These are phyloP conservation scores for Eimeria sp. DNA, from an alignment of 169 alveolate genomes.

Conservation along the genomic window DNA sequence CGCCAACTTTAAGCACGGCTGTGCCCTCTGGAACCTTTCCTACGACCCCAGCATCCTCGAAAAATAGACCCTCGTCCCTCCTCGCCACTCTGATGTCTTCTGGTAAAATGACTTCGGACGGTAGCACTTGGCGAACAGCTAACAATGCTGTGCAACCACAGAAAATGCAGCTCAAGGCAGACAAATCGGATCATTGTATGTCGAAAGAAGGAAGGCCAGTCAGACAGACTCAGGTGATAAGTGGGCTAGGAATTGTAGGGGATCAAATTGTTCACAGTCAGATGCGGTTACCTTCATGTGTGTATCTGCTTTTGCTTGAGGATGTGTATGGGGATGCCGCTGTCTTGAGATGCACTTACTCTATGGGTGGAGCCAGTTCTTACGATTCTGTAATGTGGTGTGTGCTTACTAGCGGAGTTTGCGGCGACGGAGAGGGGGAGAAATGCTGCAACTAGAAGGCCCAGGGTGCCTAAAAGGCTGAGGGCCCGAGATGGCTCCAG, in stretches of 20 bases:
- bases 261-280: too few relatives aligned
- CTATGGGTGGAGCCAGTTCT: not conserved
- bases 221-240: not conserved
- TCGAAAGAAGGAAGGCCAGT: not conserved
- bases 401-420: not conserved
- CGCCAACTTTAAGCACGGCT: conserved; percentile 15
- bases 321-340: too few relatives aligned
- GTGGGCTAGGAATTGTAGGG: not conserved
- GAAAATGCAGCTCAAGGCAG: not conserved
- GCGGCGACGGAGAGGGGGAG: conserved; percentile 6
- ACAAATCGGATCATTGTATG: not conserved
- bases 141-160: conserved; percentile 6
- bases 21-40: conserved; percentile 59
- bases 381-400: not conserved
- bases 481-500: not conserved
- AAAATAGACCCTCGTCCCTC: not conserved
- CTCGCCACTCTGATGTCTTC: conserved; percentile 24
- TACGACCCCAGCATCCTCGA: conserved; percentile 28
- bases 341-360: not conserved
- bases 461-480: not conserved
- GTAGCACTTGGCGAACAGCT: conserved; percentile 67
- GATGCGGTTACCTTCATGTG: not conserved
- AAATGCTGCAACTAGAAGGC: conserved; percentile 7
- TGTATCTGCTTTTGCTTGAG: not conserved
- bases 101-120: not conserved